A percentile compares a stretch with the other conserved stretches of the same genome.
Evolutionary conservation across 1,284 basidiomycete species (phyloP).

Genomic region (Trichosporon faecale): DNA sequence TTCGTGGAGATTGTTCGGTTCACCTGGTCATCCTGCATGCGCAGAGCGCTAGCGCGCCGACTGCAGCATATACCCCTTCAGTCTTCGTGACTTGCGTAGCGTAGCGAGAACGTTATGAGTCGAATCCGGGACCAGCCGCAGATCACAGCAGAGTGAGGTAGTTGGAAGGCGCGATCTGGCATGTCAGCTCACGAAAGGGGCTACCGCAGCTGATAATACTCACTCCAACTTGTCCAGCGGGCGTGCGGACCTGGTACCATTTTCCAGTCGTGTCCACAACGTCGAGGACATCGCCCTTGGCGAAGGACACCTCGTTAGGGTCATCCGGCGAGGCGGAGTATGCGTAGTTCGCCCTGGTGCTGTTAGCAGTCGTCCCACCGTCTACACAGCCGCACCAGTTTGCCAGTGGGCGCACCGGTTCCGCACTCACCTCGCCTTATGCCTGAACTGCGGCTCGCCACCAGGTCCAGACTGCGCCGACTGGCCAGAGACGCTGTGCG

Average conservation of each 20-base stretch:
- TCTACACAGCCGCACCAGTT: not conserved
- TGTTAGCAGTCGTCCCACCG: conserved; percentile 13
- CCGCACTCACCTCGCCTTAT: conserved; percentile 24
- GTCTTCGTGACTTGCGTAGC: conserved; percentile 1
- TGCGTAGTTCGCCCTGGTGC: conserved; percentile 51
- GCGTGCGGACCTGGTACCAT: conserved; percentile 92
- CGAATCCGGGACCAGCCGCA: not conserved
- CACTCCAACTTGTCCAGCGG: conserved; percentile 72
- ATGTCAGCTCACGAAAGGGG: conserved; percentile 12
- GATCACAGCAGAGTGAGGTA: conserved; percentile 39
- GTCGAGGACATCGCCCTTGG: conserved; percentile 89
- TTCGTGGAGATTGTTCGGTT: not conserved
- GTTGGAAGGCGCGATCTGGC: conserved; percentile 48
- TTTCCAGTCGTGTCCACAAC: conserved; percentile 89
- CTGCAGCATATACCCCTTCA: not conserved
- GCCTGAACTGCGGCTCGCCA: conserved; percentile 15
- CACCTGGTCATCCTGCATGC: not conserved
- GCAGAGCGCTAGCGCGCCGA: not conserved
- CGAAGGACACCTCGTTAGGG: conserved; percentile 92
- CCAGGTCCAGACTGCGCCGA: not conserved
- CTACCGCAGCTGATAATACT: conserved; percentile 27
- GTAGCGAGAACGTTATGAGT: not conserved
- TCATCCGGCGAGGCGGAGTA: conserved; percentile 91
- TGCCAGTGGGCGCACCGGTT: not conserved
- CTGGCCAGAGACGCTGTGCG: conserved; percentile 1